These are phyloP conservation scores for Drosera capensis DNA, from an alignment of 148 eudicot species.

Conservation along the genomic window DNA sequence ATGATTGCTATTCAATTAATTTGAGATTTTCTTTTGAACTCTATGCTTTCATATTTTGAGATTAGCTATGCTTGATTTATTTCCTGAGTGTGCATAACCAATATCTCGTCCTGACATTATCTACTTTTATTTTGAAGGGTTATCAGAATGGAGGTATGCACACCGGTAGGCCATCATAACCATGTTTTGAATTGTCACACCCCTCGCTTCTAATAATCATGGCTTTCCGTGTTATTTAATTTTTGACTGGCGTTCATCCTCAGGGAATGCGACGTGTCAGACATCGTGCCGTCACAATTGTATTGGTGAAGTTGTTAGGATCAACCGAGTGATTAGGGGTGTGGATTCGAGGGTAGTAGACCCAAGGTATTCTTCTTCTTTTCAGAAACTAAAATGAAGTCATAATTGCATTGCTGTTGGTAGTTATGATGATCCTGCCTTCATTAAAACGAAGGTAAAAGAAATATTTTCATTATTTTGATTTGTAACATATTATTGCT, in stretches of 20 bases:
- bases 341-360: constrained; percentile 23
- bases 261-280: constrained; percentile 24
- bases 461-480: too few relatives aligned
- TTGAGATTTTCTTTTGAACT: too few relatives aligned
- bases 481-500: too few relatives aligned
- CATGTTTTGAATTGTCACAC: constrained; percentile 2
- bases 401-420: too few relatives aligned
- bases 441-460: too few relatives aligned
- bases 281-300: constrained; percentile 35
- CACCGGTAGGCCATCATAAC: constrained; percentile 27
- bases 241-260: constrained; percentile 4
- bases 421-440: neutral
- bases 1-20: too few relatives aligned
- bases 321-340: constrained; percentile 20
- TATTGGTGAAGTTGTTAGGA: constrained; percentile 64
- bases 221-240: too few relatives aligned
- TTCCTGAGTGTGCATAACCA: neutral
- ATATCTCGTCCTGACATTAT: constrained; percentile 16
- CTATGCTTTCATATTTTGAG: too few relatives aligned
- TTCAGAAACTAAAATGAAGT: too few relatives aligned
- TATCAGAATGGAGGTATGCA: constrained; percentile 36
- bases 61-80: neutral
- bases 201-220: neutral
- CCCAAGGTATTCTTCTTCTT: constrained; percentile 3
- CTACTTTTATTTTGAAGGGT: constrained; percentile 27